Percentiles rank a stretch among this genome's conserved stretches.
These are phyloP conservation scores for Pedinophyceae sp. DNA, from an alignment of 139 green algal species.

Conservation along the genomic window DNA sequence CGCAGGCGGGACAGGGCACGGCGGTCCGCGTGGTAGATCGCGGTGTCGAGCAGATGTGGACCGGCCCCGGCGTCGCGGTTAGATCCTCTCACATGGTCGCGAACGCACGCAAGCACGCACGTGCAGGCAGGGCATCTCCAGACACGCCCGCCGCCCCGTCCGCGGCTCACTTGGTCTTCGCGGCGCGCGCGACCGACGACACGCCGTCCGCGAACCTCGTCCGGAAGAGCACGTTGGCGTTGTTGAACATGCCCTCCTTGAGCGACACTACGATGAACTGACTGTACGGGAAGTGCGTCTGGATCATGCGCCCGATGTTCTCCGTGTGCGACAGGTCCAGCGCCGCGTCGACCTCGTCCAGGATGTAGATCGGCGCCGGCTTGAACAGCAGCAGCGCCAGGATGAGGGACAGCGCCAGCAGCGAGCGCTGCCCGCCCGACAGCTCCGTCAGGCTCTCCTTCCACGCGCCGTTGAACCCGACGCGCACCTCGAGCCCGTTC, in stretches of 20 bases:
- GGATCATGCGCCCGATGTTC: conserved; percentile 97
- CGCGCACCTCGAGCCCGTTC: conserved; percentile 76
- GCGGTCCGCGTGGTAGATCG: too few species aligned
- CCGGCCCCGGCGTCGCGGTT: too few species aligned
- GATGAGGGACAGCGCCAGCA: conserved; percentile 93
- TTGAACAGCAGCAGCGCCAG: conserved; percentile 95
- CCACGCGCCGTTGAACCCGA: conserved; percentile 93
- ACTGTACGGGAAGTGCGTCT: conserved; percentile 85
- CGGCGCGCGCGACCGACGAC: conserved; percentile 70
- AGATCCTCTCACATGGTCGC: too few species aligned
- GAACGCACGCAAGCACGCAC: too few species aligned
- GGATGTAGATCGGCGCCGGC: conserved; percentile 96
- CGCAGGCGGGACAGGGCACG: too few species aligned
- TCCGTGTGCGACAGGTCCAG: conserved; percentile 97
- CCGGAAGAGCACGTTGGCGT: conserved; percentile 96
- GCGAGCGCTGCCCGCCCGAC: conserved; percentile 77
- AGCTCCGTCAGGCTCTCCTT: conserved; percentile 95
- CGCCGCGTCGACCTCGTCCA: conserved; percentile 95
- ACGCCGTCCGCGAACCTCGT: conserved; percentile 96
- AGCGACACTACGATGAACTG: conserved; percentile 69
- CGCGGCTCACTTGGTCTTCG: neutral
- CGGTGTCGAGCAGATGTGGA: too few species aligned
- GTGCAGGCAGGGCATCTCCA: too few species aligned
- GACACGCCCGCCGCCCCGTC: conserved; percentile 1
- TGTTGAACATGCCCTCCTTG: conserved; percentile 99